Evolutionary conservation across 2,329 filamentous ascomycete genomes (phyloP).

Genomic region (Furcasterigmium furcatum): DNA sequence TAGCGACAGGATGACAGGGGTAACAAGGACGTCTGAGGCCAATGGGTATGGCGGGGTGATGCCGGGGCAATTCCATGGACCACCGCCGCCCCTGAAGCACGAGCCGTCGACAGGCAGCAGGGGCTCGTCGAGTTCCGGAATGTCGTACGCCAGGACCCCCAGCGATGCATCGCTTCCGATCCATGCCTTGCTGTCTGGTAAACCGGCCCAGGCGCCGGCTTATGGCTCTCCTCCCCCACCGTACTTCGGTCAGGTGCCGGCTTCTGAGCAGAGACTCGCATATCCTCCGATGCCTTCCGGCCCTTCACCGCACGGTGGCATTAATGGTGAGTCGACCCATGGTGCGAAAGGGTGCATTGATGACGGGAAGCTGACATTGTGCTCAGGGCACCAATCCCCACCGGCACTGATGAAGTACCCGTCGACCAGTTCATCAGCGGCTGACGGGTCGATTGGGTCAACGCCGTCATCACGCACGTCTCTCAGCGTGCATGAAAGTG

Average conservation of each 20-base stretch:
- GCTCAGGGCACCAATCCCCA: constrained; percentile 10
- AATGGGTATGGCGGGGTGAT: constrained; percentile 3
- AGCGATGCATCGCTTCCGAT: constrained; percentile 52
- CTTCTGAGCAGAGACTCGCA: constrained; percentile 6
- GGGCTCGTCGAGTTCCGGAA: constrained; percentile 32
- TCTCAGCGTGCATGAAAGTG: constrained; percentile 9
- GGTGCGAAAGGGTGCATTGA: neutral
- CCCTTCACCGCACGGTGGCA: neutral
- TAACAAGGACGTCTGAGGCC: constrained; percentile 8
- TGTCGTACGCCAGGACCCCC: constrained; percentile 35
- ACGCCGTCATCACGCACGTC: constrained; percentile 9
- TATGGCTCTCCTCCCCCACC: constrained; percentile 11
- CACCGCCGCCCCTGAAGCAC: constrained; percentile 35
- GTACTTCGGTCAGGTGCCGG: constrained; percentile 6
- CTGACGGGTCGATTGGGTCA: constrained; percentile 5
- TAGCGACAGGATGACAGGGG: constrained; percentile 24
- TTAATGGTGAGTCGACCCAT: constrained; percentile 6
- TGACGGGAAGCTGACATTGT: constrained; percentile 11
- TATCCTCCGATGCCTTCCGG: neutral
- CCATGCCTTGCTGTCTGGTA: constrained; percentile 47
- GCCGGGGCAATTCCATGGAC: neutral
- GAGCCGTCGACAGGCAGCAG: constrained; percentile 43
- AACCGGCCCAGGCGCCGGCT: constrained; percentile 18
- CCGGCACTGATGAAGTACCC: constrained; percentile 8
- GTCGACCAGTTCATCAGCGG: constrained; percentile 9